These are phyloP conservation scores for Rubia yunnanensis DNA, from an alignment of 257 asterid species.

Conservation along the genomic window DNA sequence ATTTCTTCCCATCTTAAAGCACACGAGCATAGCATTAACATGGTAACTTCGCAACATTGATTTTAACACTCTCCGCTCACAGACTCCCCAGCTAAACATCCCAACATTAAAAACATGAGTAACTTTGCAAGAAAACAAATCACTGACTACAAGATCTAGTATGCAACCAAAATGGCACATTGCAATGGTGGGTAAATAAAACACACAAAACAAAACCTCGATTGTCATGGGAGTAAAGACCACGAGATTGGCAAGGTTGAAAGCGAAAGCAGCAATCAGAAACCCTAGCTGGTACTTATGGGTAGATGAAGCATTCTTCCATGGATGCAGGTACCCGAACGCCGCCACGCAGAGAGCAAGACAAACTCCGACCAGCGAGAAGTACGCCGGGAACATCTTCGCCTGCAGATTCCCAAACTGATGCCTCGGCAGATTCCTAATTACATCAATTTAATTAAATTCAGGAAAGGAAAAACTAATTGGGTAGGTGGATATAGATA, in stretches of 20 bases:
- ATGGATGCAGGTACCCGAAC: constrained; percentile 88
- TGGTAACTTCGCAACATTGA: not conserved
- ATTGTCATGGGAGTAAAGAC: constrained; percentile 94
- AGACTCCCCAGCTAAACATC: not conserved
- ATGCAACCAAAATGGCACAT: not conserved
- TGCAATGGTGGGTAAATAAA: too few species aligned
- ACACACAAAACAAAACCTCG: constrained; percentile 42
- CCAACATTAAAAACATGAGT: not conserved
- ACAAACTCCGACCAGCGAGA: constrained; percentile 91
- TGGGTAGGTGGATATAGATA: not conserved
- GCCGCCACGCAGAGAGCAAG: constrained; percentile 75
- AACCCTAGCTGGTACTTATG: constrained; percentile 89
- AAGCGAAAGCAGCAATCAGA: constrained; percentile 70
- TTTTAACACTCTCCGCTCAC: not conserved
- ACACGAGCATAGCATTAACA: not conserved
- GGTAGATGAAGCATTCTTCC: constrained; percentile 62
- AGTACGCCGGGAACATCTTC: constrained; percentile 99
- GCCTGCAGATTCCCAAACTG: constrained; percentile 90
- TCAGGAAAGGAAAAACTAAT: not conserved
- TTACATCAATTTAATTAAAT: not conserved
- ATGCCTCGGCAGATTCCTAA: constrained; percentile 91
- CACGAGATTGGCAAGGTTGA: constrained; percentile 84
- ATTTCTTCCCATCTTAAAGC: not conserved
- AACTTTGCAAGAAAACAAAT: not conserved
- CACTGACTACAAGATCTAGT: not conserved